These are phyloP conservation scores for Mycena rebaudengoi DNA, from an alignment of 768 basidiomycete genomes.

Conservation along the genomic window DNA sequence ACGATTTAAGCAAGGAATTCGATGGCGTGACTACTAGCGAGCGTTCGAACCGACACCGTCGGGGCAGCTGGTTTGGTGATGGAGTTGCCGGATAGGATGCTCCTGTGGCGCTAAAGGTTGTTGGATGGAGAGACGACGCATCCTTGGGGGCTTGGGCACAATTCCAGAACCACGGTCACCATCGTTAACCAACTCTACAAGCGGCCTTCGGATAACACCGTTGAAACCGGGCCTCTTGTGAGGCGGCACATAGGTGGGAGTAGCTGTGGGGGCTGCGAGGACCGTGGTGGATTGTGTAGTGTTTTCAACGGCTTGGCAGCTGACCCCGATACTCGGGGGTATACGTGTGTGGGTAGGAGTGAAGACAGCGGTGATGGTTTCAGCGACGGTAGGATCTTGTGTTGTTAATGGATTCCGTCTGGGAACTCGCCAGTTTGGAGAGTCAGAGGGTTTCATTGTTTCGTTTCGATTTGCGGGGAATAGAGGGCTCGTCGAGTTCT, in stretches of 20 bases:
- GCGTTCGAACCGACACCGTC: no score
- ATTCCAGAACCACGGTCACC: neutral
- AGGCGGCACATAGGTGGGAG: conserved; percentile 2
- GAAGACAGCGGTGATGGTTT: no score
- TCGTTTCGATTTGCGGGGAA: neutral
- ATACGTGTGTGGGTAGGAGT: no score
- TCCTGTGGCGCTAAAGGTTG: neutral
- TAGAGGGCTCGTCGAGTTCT: neutral
- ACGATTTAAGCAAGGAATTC: no score
- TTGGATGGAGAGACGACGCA: conserved; percentile 1
- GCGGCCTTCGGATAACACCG: neutral
- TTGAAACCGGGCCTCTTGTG: conserved; percentile 12
- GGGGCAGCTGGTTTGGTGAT: neutral
- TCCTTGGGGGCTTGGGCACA: no score
- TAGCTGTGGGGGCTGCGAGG: neutral
- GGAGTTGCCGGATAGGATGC: neutral
- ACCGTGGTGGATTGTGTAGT: neutral
- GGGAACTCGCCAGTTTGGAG: conserved; percentile 1
- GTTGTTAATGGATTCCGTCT: neutral
- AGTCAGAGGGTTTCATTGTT: conserved; percentile 10
- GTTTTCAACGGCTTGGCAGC: no score
- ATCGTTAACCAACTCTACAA: neutral
- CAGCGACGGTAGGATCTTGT: neutral
- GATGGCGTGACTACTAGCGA: no score
- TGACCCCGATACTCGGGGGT: no score